Evolutionary conservation across 2,329 filamentous ascomycete genomes (phyloP).

Genomic region (Cladosporium colombiae): DNA sequence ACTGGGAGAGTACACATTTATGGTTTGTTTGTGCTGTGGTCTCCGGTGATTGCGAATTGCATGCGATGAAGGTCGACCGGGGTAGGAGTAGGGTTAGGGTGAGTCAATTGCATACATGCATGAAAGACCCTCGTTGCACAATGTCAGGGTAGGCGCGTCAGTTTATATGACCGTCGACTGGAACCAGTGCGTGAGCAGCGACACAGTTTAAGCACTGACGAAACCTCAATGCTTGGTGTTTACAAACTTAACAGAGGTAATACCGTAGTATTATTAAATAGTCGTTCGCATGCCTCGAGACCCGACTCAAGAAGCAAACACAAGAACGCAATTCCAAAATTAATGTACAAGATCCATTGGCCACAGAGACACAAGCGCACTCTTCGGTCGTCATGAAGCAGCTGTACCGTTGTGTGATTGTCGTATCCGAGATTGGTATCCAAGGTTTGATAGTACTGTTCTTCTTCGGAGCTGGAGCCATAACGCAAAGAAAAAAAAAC

Average conservation of each 20-base stretch:
- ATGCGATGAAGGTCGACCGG: neutral
- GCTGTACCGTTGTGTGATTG: neutral
- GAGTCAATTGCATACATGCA: neutral
- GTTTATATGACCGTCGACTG: neutral
- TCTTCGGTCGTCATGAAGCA: neutral
- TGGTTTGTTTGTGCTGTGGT: neutral
- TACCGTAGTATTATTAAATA: neutral
- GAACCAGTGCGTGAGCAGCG: neutral
- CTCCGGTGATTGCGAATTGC: neutral
- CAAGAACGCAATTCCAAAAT: neutral
- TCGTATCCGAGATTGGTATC: neutral
- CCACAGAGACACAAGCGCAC: neutral
- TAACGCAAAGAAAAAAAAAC: neutral
- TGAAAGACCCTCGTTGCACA: neutral
- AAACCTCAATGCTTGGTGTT: neutral
- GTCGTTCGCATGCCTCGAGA: neutral
- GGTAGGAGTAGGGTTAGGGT: neutral
- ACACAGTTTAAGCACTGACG: neutral
- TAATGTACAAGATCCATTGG: neutral
- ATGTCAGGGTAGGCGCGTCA: neutral
- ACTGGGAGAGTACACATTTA: neutral
- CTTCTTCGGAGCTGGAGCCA: neutral
- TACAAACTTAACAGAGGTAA: neutral
- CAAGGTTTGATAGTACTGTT: neutral
- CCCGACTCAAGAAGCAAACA: neutral